These are phyloP conservation scores for Sporothrix phasma DNA, from an alignment of 2,329 filamentous ascomycete genomes.

Conservation along the genomic window DNA sequence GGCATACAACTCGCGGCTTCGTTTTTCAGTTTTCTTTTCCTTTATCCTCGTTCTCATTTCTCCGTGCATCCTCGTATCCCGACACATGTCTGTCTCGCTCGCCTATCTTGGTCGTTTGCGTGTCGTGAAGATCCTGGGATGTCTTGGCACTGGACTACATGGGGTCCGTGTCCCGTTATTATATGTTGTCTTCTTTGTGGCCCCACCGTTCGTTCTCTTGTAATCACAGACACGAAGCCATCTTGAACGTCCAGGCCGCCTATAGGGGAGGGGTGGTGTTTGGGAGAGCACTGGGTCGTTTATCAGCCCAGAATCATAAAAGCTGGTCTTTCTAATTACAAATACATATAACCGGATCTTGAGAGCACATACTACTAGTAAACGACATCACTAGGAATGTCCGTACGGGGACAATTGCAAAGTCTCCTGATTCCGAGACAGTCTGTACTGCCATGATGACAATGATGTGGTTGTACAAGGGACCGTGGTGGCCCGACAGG, in stretches of 20 bases:
- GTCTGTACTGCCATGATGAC: not conserved
- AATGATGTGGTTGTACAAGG: not conserved
- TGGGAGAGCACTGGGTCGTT: too few species aligned
- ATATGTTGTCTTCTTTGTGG: too few species aligned
- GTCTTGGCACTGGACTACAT: not conserved
- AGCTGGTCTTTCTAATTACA: not conserved
- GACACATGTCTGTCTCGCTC: not conserved
- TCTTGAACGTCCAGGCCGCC: too few species aligned
- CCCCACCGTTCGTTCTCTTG: not conserved
- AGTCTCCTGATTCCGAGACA: not conserved
- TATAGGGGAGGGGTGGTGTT: too few species aligned
- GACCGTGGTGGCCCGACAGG: not conserved
- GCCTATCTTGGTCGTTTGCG: not conserved
- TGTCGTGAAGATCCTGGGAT: not conserved
- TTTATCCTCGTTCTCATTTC: not conserved
- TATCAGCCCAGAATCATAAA: too few species aligned
- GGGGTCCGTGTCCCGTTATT: not conserved
- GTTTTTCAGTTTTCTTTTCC: not conserved
- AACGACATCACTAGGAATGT: too few species aligned
- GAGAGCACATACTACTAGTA: too few species aligned
- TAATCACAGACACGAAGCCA: too few species aligned
- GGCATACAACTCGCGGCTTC: too few species aligned
- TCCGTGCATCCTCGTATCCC: not conserved
- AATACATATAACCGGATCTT: too few species aligned
- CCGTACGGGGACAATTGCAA: too few species aligned